A percentile compares a stretch with the other conserved stretches of the same genome.
Evolutionary conservation across 1,139 yeast species (phyloP).

Genomic region (Geotrichum aggregatum): DNA sequence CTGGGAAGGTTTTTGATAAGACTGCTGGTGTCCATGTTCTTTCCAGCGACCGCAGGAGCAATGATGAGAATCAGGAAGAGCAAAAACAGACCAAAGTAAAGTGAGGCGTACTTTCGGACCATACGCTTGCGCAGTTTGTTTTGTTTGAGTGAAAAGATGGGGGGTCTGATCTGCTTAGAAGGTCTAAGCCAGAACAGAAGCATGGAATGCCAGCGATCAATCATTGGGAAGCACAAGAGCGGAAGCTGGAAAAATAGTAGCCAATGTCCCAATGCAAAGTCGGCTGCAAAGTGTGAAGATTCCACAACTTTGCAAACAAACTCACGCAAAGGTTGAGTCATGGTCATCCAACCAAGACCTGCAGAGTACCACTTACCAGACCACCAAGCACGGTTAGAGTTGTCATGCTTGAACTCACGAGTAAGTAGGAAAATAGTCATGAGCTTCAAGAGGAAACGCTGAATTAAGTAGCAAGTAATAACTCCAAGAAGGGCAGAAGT

Average conservation of each 20-base stretch:
- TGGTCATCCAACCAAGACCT: constrained; percentile 92
- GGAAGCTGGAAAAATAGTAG: constrained; percentile 88
- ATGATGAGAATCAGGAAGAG: constrained; percentile 73
- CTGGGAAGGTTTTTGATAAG: constrained; percentile 37
- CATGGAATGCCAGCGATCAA: constrained; percentile 97
- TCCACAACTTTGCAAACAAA: constrained; percentile 91
- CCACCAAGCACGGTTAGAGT: constrained; percentile 98
- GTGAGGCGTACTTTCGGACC: constrained; percentile 89
- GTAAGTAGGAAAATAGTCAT: constrained; percentile 77
- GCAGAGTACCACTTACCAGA: constrained; percentile 98
- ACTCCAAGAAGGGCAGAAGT: constrained; percentile 84
- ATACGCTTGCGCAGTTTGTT: constrained; percentile 96
- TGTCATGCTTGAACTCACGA: constrained; percentile 96
- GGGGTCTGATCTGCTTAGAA: constrained; percentile 96
- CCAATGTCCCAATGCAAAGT: constrained; percentile 86
- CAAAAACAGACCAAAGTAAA: constrained; percentile 68
- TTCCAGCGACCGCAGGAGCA: constrained; percentile 75
- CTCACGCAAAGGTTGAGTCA: constrained; percentile 96
- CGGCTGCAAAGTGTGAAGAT: constrained; percentile 95
- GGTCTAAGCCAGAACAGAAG: constrained; percentile 99
- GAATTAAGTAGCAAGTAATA: constrained; percentile 77
- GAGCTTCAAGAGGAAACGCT: constrained; percentile 82
- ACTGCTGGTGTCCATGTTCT: constrained; percentile 28
- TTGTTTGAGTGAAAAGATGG: constrained; percentile 95
- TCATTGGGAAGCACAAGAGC: constrained; percentile 72